Evolutionary conservation across 2,329 filamentous ascomycete genomes (phyloP).

Genomic region (Talaromyces atroroseus): DNA sequence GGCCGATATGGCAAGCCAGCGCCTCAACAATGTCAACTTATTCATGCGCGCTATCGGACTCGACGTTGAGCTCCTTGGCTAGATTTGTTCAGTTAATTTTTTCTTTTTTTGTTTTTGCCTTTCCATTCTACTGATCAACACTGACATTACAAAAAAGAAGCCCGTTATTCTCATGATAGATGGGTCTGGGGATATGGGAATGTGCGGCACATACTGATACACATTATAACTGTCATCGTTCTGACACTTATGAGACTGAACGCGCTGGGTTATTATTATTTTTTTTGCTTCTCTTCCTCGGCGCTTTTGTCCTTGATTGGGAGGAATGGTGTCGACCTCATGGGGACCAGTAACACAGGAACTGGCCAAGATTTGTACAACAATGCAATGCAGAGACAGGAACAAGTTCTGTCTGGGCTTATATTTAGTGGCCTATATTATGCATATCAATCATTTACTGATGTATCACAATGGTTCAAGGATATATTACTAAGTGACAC

Average conservation of each 20-base stretch:
- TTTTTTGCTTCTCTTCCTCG: not conserved
- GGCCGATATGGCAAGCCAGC: slow-evolving; percentile 73
- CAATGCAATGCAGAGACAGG: not conserved
- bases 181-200: not conserved
- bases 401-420: not conserved
- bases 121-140: not conserved
- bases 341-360: not conserved
- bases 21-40: slow-evolving; percentile 87
- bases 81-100: not conserved
- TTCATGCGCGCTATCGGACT: slow-evolving; percentile 99
- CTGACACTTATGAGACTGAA: not conserved
- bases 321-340: no score
- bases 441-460: not conserved
- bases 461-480: no score
- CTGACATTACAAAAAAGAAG: not conserved
- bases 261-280: not conserved
- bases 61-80: slow-evolving; percentile 73
- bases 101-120: not conserved
- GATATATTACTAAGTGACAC: no score
- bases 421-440: not conserved
- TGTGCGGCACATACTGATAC: not conserved
- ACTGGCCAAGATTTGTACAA: not conserved
- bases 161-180: not conserved
- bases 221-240: not conserved
- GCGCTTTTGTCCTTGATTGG: not conserved